These are phyloP conservation scores for Euphrasia arctica DNA, from an alignment of 305 asterid species.

Conservation along the genomic window DNA sequence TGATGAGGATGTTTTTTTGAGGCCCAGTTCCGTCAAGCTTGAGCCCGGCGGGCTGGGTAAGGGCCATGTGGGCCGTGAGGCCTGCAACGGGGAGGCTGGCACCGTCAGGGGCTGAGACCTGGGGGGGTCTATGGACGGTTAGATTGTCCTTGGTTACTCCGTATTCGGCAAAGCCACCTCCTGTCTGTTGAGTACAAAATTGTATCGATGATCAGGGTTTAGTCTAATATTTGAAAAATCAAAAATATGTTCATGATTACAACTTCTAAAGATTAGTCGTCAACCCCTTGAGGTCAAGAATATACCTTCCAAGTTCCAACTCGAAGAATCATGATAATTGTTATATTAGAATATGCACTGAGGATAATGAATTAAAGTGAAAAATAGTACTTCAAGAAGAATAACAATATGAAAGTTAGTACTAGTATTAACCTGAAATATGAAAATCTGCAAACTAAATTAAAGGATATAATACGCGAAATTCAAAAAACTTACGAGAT, in stretches of 20 bases:
- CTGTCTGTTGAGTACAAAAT: slow-evolving; percentile 35
- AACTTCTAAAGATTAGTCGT: too few species aligned
- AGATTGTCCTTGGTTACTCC: slow-evolving; percentile 46
- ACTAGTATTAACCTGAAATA: too few species aligned
- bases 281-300: too few species aligned
- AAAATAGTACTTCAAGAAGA: not conserved
- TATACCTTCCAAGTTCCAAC: too few species aligned
- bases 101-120: slow-evolving; percentile 55
- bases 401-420: too few species aligned
- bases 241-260: not conserved
- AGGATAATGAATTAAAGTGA: too few species aligned
- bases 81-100: slow-evolving; percentile 56
- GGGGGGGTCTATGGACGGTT: slow-evolving; percentile 44
- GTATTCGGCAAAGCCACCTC: slow-evolving; percentile 70
- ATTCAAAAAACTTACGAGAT: slow-evolving; percentile 33
- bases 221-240: not conserved
- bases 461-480: not conserved
- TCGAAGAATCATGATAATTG: too few species aligned
- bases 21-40: slow-evolving; percentile 53
- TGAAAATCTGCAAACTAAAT: not conserved
- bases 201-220: not conserved
- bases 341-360: too few species aligned
- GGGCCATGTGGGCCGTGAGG: slow-evolving; percentile 59
- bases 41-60: slow-evolving; percentile 42
- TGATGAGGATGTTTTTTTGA: slow-evolving; percentile 50